Base-by-base conservation (phyloP, 2,329 filamentous ascomycete genomes). In the Magnaporthales sp. region DNA sequence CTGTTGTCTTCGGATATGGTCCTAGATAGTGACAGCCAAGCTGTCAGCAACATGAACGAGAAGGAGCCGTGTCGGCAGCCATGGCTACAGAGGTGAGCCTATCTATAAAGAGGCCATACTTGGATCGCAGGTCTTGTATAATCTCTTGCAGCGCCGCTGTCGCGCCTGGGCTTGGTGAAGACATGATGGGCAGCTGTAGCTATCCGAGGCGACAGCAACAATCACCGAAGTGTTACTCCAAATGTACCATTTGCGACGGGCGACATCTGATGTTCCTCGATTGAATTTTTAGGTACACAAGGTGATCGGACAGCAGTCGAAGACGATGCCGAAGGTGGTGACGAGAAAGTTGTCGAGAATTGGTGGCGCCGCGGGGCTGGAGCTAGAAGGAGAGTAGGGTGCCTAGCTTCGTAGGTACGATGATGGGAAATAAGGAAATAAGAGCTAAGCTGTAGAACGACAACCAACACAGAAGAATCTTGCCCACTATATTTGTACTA, bases 81-180 rank as follows among this genome's bases (percentile, higher is more conserved):
- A 60, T 15, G 11, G 2, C 26, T 15, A 27, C 24, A 26, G 19
- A 27, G 13, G 56, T 11, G 56, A 60, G 27, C 24, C 9, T 27
- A 19, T 27, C 29, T 26, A 13, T 27, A 26, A 26, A 26, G 8
- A 13, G 1, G 26, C 71, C 73, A 7, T 67, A 87, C 84, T 83
- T 83, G 68, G 84, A 85, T 70, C 81, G 82, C 38, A 87, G 78
- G 69, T 86, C 84, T 69, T 83, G 82, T 15, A 81, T 80, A 68
- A 86, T 80, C 8, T 66, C 64, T 19, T 31, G 29, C 64, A 66
- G 64, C 56, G 64, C 64, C 54, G 64, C 56, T 24, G 56, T 62
- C 26, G 64, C 64, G 64, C 29, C 24, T 3, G 64, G 30, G 31
- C 32, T 66, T 8, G 64, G 56, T 24, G 64, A 24, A 26, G 64